Evolutionary conservation across 2,329 filamentous ascomycete genomes (phyloP).

Genomic region (Calonectria fujianensis): DNA sequence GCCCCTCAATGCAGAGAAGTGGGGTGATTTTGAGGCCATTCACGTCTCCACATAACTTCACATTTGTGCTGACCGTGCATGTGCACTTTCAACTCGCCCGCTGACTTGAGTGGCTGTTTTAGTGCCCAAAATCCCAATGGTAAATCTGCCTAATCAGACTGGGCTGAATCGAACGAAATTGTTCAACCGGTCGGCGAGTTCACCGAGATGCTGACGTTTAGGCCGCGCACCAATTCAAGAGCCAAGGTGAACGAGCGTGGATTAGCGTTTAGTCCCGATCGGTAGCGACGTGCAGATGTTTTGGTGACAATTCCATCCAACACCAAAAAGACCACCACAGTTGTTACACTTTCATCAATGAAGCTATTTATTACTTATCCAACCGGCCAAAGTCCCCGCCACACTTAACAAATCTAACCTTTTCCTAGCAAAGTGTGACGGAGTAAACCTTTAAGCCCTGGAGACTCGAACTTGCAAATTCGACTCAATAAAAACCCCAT

Average conservation of each 20-base stretch:
- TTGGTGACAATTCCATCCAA: too few relatives aligned
- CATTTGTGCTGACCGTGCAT: not conserved
- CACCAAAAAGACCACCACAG: too few relatives aligned
- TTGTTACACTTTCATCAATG: too few relatives aligned
- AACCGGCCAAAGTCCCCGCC: too few relatives aligned
- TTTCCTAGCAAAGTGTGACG: too few relatives aligned
- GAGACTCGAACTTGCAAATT: not conserved
- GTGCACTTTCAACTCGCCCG: not conserved
- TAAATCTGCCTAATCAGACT: not conserved
- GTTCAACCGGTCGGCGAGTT: not conserved
- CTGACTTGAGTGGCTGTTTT: not conserved
- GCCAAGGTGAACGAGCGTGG: not conserved
- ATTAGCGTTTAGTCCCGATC: not conserved
- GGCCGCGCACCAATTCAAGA: not conserved
- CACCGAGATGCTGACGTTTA: not conserved
- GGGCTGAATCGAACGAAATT: not conserved
- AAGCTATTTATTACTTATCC: too few relatives aligned
- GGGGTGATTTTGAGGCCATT: not conserved
- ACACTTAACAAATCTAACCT: too few relatives aligned
- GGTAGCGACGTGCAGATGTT: not conserved
- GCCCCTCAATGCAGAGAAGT: not conserved
- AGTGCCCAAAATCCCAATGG: not conserved
- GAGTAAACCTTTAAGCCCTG: not conserved
- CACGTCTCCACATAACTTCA: not conserved
- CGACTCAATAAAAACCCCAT: conserved; percentile 3